Percentiles rank a stretch among this genome's conserved stretches.
These are phyloP conservation scores for Geotrichum histeridarum DNA, from an alignment of 1,139 yeast genomes.

Conservation along the genomic window DNA sequence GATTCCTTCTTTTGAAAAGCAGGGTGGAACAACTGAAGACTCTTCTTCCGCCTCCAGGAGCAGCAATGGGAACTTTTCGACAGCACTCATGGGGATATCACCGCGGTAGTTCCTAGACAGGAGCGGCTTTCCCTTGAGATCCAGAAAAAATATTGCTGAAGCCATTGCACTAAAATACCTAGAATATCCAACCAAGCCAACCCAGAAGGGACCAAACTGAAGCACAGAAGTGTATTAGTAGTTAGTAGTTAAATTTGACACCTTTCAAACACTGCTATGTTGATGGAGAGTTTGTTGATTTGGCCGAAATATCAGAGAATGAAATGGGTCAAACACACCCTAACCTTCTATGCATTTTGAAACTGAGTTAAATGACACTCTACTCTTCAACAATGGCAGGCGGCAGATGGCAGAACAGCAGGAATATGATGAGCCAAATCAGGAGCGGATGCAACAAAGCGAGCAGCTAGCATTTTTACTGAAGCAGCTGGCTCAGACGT, in stretches of 20 bases:
- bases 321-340: too few species aligned
- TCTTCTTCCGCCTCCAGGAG: constrained; percentile 67
- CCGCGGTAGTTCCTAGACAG: constrained; percentile 89
- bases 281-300: too few species aligned
- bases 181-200: too few species aligned
- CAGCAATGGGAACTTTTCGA: constrained; percentile 78
- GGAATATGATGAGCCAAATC: not conserved
- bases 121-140: constrained; percentile 82
- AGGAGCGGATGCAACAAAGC: not conserved
- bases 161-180: constrained; percentile 52
- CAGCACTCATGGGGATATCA: constrained; percentile 76
- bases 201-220: too few species aligned
- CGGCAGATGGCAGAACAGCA: not conserved
- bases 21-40: constrained; percentile 62
- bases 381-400: not conserved
- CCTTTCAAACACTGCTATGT: too few species aligned
- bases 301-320: too few species aligned
- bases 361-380: too few species aligned
- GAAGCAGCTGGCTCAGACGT: constrained; percentile 5
- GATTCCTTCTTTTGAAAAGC: constrained; percentile 71
- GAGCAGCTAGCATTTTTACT: constrained; percentile 1
- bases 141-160: constrained; percentile 85
- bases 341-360: too few species aligned
- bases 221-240: too few species aligned
- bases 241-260: too few species aligned